Conservation (phyloP, 306 rosid species). For the Castanea crenata region DNA sequence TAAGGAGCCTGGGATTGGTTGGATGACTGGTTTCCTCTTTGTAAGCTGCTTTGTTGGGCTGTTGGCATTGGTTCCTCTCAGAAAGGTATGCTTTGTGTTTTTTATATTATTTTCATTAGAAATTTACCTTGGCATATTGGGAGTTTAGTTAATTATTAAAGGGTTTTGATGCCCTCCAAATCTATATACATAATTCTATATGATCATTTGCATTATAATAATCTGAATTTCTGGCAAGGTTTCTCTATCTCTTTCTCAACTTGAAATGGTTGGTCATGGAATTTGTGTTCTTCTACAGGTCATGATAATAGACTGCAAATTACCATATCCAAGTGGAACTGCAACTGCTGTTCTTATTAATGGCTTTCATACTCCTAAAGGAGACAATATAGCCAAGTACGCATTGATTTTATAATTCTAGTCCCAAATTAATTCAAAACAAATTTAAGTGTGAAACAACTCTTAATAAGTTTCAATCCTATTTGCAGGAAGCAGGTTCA, state of each 20-base stretch:
- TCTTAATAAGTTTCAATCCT: constrained; percentile 22
- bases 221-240: neutral
- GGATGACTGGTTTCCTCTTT: constrained; percentile 94
- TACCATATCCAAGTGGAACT: constrained; percentile 94
- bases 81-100: constrained; percentile 60
- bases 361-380: constrained; percentile 90
- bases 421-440: neutral
- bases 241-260: neutral
- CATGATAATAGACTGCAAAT: constrained; percentile 90
- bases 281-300: constrained; percentile 54
- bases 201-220: neutral
- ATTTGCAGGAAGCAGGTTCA: constrained; percentile 80
- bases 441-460: constrained; percentile 22
- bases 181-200: neutral
- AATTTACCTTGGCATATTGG: neutral
- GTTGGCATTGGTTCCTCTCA: constrained; percentile 85
- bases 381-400: constrained; percentile 85
- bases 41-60: constrained; percentile 92
- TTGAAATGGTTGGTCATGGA: constrained; percentile 19
- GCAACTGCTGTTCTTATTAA: constrained; percentile 98
- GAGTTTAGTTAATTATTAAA: neutral
- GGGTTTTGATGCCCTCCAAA: neutral
- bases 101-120: neutral
- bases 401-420: constrained; percentile 9
- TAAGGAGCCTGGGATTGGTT: constrained; percentile 85